Evolutionary conservation across 768 basidiomycete genomes (phyloP), one percentile per base, ranked within the genome.

Genomic region (Suillus subaureus): DNA sequence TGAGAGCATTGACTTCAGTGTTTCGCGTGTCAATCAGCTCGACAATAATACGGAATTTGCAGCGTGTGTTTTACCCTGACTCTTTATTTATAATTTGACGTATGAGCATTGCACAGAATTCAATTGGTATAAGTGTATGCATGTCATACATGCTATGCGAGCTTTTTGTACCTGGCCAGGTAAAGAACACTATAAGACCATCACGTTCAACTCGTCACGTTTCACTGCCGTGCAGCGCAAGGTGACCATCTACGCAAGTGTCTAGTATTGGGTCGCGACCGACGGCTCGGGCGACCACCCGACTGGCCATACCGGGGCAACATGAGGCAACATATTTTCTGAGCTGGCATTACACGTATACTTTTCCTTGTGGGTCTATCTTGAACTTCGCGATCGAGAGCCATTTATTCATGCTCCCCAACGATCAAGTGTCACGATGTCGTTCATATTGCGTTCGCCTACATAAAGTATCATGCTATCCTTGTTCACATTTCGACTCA

Each of bases 1-100:
- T 84, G 96, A 97, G 84, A 95, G 94, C 61, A 92, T 99, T 71
- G 97, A 99, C 81, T 85, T 99, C 66, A 96, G 93, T 71, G 95
- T 97, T 63, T 28, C 93, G 39, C 92, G 93, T 63, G 94, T 98
- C 72, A 96, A 89, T 77, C 96, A 96, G 80, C 87, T 98, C 76
- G 97, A 98, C 85, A 87, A 87, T 70, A 85, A 91, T 73, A 23
- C 13, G 23, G 47, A 23, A 26, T 26, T 26, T 8, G n/a, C 86
- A 91, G 76, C 88, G 95, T 94, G 78, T 69, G 92, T 82, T 40
- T 40, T 40, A 13, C 26, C 4, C 18, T 26, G 39, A 2, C 18
- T 42, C 18, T 11, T 3, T 15, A 8, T 1, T 6, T 26, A 18
- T 18, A 40, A 60, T 21, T 21, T 60, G 6, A 28, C 40, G 9